Evolutionary conservation across 2,329 filamentous ascomycete genomes (phyloP).

Genomic region (Alternaria arborescens): DNA sequence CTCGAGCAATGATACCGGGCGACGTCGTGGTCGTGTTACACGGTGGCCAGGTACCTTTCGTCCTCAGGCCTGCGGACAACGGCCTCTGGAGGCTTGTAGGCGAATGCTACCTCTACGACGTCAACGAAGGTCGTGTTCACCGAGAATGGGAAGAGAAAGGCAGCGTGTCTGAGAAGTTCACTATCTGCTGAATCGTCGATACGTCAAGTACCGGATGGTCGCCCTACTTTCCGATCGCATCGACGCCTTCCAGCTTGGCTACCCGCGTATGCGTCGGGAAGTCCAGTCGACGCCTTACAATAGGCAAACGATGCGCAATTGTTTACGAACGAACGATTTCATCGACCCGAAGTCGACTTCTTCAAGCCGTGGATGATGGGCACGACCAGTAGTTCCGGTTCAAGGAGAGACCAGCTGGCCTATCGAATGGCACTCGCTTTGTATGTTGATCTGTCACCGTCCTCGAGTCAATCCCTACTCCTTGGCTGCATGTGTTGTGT

Average conservation of each 20-base stretch:
- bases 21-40: slow-evolving; percentile 1
- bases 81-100: slow-evolving; percentile 9
- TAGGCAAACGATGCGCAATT: neutral
- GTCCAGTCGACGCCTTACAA: neutral
- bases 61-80: neutral
- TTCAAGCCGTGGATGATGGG: neutral
- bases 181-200: neutral
- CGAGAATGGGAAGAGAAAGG: slow-evolving; percentile 4
- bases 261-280: neutral
- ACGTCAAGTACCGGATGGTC: too few relatives aligned
- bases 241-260: neutral
- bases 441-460: neutral
- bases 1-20: neutral
- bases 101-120: slow-evolving; percentile 8
- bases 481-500: neutral
- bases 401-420: neutral
- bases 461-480: neutral
- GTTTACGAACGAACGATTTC: neutral
- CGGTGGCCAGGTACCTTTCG: neutral
- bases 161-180: slow-evolving; percentile 1
- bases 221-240: neutral
- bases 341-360: accelerated
- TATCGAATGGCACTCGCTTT: neutral
- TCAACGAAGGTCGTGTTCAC: neutral
- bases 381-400: neutral